Conservation (phyloP, 495 filamentous ascomycete genomes). For the Penicillium tannophilum region DNA sequence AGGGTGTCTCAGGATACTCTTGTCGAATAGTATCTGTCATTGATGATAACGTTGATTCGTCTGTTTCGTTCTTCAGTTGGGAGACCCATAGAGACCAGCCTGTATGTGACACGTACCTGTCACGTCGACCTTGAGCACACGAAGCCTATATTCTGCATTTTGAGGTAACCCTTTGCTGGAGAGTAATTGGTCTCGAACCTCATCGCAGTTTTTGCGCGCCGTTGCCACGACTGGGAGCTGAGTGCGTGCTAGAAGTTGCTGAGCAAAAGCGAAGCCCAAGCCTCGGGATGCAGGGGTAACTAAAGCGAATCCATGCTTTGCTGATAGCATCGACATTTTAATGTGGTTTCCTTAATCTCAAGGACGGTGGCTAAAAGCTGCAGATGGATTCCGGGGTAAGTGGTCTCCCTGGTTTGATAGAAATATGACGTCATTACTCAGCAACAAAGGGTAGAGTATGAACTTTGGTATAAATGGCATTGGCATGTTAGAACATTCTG, state of each 20-base stretch:
- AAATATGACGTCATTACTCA: neutral
- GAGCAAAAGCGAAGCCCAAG: conserved; percentile 71
- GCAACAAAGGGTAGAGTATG: neutral
- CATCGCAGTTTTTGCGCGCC: conserved; percentile 57
- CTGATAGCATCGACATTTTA: conserved; percentile 9
- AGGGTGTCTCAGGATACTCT: conserved; percentile 55
- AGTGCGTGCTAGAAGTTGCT: conserved; percentile 65
- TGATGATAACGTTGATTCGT: conserved; percentile 43
- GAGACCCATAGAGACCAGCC: neutral
- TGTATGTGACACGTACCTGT: conserved; percentile 42
- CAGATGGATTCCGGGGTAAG: no score
- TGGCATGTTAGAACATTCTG: neutral
- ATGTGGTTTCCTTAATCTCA: neutral
- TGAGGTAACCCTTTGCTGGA: conserved; percentile 35
- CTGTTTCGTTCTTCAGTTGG: conserved; percentile 18
- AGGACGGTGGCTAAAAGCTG: neutral
- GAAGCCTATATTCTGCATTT: conserved; percentile 50
- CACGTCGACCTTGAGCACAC: conserved; percentile 61
- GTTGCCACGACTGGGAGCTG: conserved; percentile 72
- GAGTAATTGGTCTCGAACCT: conserved; percentile 56
- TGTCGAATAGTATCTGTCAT: conserved; percentile 38
- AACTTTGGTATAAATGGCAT: neutral
- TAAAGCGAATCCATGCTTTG: conserved; percentile 29
- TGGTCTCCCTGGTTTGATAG: neutral
- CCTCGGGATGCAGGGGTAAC: conserved; percentile 70